Evolutionary conservation across 768 basidiomycete species (phyloP).

Genomic region (Holtermanniella nyarrowii): DNA sequence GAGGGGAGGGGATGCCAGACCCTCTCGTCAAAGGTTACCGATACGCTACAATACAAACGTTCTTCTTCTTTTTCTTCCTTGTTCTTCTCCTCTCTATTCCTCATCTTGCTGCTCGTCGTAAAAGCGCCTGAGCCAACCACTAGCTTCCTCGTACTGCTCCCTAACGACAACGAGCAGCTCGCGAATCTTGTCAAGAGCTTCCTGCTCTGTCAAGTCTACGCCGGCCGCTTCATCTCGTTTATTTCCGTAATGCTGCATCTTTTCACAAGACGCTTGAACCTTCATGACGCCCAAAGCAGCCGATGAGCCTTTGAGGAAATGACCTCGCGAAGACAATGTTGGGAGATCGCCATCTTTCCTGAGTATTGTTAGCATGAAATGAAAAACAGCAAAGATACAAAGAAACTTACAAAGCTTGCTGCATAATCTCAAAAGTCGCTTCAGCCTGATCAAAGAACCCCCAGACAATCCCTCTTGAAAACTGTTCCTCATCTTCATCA

Average conservation of each 20-base stretch:
- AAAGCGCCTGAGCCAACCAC: conserved; percentile 55
- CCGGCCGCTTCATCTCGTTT: conserved; percentile 49
- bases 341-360: conserved; percentile 55
- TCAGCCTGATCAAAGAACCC: conserved; percentile 75
- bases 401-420: conserved; percentile 58
- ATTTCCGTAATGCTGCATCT: conserved; percentile 79
- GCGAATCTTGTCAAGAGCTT: conserved; percentile 48
- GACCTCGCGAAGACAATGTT: conserved; percentile 64
- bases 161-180: conserved; percentile 53
- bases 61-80: too few relatives aligned
- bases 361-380: neutral
- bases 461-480: conserved; percentile 64
- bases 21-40: neutral
- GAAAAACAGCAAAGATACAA: neutral
- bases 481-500: conserved; percentile 51
- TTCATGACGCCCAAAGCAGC: conserved; percentile 76
- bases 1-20: neutral
- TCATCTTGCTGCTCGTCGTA: conserved; percentile 38
- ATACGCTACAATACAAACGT: neutral
- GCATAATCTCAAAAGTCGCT: conserved; percentile 67
- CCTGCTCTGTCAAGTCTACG: conserved; percentile 20
- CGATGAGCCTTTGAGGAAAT: conserved; percentile 95
- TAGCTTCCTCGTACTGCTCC: conserved; percentile 59
- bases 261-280: conserved; percentile 77
- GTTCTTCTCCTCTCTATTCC: neutral